Conservation (phyloP, 176 grass and related monocot genomes). For the Oryza rufipogon region DNA sequence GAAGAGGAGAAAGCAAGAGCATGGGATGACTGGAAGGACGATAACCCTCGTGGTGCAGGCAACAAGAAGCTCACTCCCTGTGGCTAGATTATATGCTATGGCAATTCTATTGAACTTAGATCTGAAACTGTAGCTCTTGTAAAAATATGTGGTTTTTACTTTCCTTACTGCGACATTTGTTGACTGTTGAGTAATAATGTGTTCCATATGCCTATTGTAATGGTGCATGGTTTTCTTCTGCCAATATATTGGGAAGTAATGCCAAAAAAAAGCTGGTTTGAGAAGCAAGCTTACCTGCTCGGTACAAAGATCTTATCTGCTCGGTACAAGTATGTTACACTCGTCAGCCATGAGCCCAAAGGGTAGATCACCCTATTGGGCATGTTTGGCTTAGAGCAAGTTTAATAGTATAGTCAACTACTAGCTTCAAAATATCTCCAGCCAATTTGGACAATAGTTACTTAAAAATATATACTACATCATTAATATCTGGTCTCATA, state of each 20-base stretch:
- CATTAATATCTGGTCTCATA: too few species aligned
- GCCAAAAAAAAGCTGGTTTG: too few species aligned
- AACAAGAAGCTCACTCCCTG: slow-evolving; percentile 98
- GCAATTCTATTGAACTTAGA: neutral
- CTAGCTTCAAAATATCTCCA: too few species aligned
- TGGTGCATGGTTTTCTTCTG: neutral
- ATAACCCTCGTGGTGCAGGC: slow-evolving; percentile 88
- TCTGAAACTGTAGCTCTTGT: slow-evolving; percentile 7
- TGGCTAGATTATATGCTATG: slow-evolving; percentile 38
- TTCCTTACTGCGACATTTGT: neutral
- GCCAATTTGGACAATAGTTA: too few species aligned
- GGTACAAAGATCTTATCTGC: too few species aligned
- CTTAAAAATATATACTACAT: too few species aligned
- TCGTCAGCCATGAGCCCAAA: too few species aligned
- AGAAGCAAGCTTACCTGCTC: too few species aligned
- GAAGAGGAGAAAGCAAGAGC: slow-evolving; percentile 85
- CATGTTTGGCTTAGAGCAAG: neutral
- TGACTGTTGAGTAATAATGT: neutral
- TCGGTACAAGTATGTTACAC: too few species aligned
- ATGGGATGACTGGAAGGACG: slow-evolving; percentile 96
- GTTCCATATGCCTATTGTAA: neutral
- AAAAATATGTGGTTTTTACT: neutral
- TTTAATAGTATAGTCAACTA: too few species aligned
- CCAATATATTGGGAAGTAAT: too few species aligned
- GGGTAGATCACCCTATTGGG: too few species aligned